phyloP scores from a whole-genome alignment of 2,329 filamentous ascomycete genomes.

The Rhynchosporium agropyri region DNA sequence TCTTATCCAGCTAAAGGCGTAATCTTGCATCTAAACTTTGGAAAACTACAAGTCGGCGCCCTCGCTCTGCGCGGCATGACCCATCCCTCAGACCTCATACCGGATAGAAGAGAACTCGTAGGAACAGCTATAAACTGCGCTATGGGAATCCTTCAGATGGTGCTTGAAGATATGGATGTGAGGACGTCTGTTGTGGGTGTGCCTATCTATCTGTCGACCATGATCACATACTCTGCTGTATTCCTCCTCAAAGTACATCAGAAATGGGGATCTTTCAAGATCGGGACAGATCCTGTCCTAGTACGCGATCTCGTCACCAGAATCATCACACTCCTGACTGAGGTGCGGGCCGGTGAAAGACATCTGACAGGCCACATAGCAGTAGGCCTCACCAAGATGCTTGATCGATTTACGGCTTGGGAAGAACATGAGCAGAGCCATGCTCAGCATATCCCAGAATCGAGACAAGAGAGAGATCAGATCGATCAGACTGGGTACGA shows the following conservation, averaged over 20 bases:
- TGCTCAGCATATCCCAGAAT: neutral
- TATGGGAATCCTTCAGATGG: constrained; percentile 40
- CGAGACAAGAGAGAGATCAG: neutral
- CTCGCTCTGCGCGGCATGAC: constrained; percentile 37
- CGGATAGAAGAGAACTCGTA: constrained; percentile 29
- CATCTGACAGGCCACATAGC: constrained; percentile 46
- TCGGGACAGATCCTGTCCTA: constrained; percentile 43
- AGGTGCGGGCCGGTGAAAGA: constrained; percentile 42
- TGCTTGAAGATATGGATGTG: constrained; percentile 44
- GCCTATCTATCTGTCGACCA: constrained; percentile 45
- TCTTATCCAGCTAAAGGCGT: constrained; percentile 38
- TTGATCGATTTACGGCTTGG: constrained; percentile 29
- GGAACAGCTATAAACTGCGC: constrained; percentile 35
- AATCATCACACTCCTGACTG: constrained; percentile 42
- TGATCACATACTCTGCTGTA: constrained; percentile 45
- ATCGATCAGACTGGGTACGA: neutral
- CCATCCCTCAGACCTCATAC: constrained; percentile 20
- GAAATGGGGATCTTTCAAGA: constrained; percentile 42
- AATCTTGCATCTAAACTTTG: constrained; percentile 41
- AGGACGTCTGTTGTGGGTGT: constrained; percentile 42
- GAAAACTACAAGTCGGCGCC: constrained; percentile 46
- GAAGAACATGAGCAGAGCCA: constrained; percentile 6
- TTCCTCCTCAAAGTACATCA: constrained; percentile 45
- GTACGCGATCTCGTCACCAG: constrained; percentile 42
- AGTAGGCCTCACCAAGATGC: constrained; percentile 44